phyloP scores from a whole-genome alignment of 139 green algal genomes.

The Chloropicon primus region DNA sequence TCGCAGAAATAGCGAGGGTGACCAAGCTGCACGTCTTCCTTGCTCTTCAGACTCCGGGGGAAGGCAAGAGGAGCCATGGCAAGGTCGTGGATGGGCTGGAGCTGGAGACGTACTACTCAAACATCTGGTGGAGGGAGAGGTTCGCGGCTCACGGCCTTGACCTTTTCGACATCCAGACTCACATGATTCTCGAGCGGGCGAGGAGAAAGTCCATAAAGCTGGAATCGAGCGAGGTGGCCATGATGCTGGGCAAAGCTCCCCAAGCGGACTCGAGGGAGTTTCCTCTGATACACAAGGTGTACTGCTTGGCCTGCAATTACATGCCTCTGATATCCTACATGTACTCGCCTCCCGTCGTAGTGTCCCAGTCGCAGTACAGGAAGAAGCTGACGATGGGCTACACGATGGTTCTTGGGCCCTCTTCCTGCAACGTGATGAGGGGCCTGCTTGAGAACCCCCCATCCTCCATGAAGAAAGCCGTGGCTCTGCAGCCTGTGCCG shows the following conservation, averaged over 20 bases:
- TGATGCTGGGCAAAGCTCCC: conserved; percentile 5
- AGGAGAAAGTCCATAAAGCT: conserved; percentile 5
- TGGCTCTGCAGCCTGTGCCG: not conserved
- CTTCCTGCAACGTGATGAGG: conserved; percentile 3
- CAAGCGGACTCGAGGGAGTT: not conserved
- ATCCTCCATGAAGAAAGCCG: not conserved
- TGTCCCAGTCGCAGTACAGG: not conserved
- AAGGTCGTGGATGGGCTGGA: not conserved
- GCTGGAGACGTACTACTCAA: not conserved
- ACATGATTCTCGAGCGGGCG: not conserved
- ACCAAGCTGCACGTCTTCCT: conserved; percentile 4
- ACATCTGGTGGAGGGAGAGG: conserved; percentile 3
- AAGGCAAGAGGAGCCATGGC: not conserved
- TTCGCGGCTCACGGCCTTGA: not conserved
- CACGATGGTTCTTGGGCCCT: not conserved
- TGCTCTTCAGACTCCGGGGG: not conserved
- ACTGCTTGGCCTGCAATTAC: conserved; percentile 10
- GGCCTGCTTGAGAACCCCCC: not conserved
- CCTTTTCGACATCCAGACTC: not conserved
- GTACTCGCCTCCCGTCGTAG: conserved; percentile 2
- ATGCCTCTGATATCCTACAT: conserved; percentile 18
- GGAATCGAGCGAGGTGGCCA: not conserved
- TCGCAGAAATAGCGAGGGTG: conserved; percentile 6
- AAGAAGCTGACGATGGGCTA: not conserved
- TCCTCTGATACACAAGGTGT: not conserved